phyloP scores from a whole-genome alignment of 1,284 basidiomycete species.

The Ceratobasidium sp. region DNA sequence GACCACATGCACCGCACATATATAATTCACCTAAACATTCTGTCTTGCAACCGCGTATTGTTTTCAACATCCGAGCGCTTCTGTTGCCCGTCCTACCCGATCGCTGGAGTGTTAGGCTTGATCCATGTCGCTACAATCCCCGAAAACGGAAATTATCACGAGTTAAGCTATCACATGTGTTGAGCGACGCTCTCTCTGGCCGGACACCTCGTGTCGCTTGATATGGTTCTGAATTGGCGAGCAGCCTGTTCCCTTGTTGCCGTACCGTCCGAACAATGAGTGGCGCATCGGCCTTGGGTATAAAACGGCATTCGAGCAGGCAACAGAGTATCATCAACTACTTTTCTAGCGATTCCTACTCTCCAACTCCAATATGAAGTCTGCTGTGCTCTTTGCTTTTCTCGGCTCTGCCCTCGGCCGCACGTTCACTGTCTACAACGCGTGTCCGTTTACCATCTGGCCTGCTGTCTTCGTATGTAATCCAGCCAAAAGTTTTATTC shows the following conservation, averaged over 20 bases:
- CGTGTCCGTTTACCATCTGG: conserved; percentile 53
- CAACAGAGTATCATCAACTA: neutral
- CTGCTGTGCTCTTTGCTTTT: conserved; percentile 44
- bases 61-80: neutral
- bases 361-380: conserved; percentile 1
- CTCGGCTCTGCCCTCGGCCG: conserved; percentile 48
- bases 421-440: conserved; percentile 52
- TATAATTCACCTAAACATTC: neutral
- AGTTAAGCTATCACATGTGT: neutral
- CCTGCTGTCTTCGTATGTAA: conserved; percentile 44
- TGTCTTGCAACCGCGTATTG: neutral
- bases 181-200: neutral
- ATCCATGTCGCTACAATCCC: neutral
- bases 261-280: no score
- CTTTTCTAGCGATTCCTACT: neutral
- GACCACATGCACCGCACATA: neutral
- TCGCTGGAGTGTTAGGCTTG: neutral
- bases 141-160: neutral
- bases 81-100: neutral
- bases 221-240: neutral
- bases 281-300: neutral
- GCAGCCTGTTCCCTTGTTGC: neutral
- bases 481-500: neutral
- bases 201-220: neutral
- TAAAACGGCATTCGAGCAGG: neutral